Evolutionary conservation across 2,329 filamentous ascomycete species (phyloP).

Genomic region (Zopfia rhizophila): DNA sequence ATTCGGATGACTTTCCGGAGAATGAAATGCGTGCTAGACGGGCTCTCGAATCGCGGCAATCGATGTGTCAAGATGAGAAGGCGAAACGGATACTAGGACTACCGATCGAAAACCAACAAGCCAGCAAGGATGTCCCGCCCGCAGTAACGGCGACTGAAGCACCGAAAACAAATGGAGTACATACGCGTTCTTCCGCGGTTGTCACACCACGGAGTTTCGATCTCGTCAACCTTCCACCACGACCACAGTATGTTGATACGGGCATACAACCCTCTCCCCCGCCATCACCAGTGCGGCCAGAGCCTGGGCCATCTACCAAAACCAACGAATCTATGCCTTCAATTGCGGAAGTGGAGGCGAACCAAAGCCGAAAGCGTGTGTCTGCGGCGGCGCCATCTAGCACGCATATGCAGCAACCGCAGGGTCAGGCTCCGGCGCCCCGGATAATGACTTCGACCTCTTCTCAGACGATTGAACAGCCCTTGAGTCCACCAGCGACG

Average conservation of each 20-base stretch:
- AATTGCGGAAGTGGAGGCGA: slow-evolving; percentile 70
- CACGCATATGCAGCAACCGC: slow-evolving; percentile 20
- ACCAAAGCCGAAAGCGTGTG: slow-evolving; percentile 77
- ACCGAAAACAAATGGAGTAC: slow-evolving; percentile 34
- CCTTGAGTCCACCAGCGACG: slow-evolving; percentile 72
- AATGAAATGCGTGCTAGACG: slow-evolving; percentile 53
- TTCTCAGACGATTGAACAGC: slow-evolving; percentile 71
- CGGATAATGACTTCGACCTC: slow-evolving; percentile 70
- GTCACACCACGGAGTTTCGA: slow-evolving; percentile 39
- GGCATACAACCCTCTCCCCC: slow-evolving; percentile 87
- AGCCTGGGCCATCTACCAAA: slow-evolving; percentile 36
- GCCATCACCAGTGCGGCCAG: slow-evolving; percentile 70
- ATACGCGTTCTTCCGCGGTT: slow-evolving; percentile 32
- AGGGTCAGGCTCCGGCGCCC: slow-evolving; percentile 24
- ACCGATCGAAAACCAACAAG: slow-evolving; percentile 39
- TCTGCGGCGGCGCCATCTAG: slow-evolving; percentile 46
- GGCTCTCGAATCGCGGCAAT: slow-evolving; percentile 54
- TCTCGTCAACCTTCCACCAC: slow-evolving; percentile 46
- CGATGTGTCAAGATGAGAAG: slow-evolving; percentile 55
- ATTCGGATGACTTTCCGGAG: slow-evolving; percentile 69
- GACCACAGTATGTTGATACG: slow-evolving; percentile 73
- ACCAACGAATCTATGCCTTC: slow-evolving; percentile 29
- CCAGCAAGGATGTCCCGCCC: slow-evolving; percentile 34
- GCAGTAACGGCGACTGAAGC: slow-evolving; percentile 35
- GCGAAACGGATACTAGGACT: slow-evolving; percentile 58